phyloP scores from a whole-genome alignment of 345 rosid species.

The Eucalyptus rudis region DNA sequence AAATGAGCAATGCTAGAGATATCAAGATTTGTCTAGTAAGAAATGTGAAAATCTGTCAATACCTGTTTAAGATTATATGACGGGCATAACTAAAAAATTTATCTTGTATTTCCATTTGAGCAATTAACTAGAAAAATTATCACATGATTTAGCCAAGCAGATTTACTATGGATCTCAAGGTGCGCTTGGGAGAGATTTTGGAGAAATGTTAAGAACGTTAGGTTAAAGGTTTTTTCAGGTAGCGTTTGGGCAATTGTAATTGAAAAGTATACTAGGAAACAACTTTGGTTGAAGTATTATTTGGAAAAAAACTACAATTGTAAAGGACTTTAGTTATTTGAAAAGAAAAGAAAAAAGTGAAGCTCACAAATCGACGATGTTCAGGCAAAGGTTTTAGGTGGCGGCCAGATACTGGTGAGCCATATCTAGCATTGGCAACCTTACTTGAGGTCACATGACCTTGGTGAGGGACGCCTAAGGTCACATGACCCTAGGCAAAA shows the following conservation, averaged over 20 bases:
- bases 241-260: background rate
- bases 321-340: too few species aligned
- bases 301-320: too few species aligned
- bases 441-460: too few species aligned
- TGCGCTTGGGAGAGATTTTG: background rate
- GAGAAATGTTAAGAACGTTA: background rate
- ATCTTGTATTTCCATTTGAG: background rate
- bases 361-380: fast-evolving
- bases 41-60: background rate
- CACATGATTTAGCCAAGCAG: background rate
- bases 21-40: background rate
- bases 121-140: background rate
- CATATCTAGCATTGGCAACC: too few species aligned
- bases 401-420: fast-evolving
- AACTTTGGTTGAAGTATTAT: too few species aligned
- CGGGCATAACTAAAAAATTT: too few species aligned
- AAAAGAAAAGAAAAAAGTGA: too few species aligned
- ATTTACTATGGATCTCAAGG: background rate
- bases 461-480: fast-evolving
- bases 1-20: background rate
- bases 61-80: background rate
- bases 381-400: too few species aligned
- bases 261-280: background rate
- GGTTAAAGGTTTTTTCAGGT: background rate
- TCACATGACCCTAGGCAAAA: too few species aligned